Evolutionary conservation across 768 basidiomycete species (phyloP).

Genomic region (Gymnopilus dilepis): DNA sequence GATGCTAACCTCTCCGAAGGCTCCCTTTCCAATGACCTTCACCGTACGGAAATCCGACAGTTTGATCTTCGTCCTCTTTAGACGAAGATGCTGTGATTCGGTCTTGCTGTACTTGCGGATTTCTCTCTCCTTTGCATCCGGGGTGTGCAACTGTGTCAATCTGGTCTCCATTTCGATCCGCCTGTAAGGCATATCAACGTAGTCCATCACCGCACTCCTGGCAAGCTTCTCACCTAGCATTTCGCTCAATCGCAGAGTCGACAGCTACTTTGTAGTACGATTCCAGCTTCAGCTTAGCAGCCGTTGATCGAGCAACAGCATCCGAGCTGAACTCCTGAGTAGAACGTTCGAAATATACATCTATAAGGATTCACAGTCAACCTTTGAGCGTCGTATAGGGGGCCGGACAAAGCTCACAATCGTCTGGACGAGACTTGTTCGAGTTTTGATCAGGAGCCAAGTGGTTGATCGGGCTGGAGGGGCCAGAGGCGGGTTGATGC

Average conservation of each 20-base stretch:
- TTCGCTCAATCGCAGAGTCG: conserved; percentile 94
- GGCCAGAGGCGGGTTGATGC: conserved; percentile 45
- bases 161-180: conserved; percentile 90
- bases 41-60: conserved; percentile 93
- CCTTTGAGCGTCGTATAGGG: neutral
- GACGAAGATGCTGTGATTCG: conserved; percentile 89
- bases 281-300: conserved; percentile 95
- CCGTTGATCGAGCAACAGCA: conserved; percentile 87
- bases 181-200: conserved; percentile 42
- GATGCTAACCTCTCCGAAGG: conserved; percentile 87
- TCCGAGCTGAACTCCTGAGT: conserved; percentile 83
- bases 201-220: neutral
- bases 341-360: conserved; percentile 95
- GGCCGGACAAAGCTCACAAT: conserved; percentile 39
- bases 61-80: conserved; percentile 92
- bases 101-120: conserved; percentile 85
- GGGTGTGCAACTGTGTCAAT: conserved; percentile 73
- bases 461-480: conserved; percentile 42
- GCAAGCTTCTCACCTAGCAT: conserved; percentile 68
- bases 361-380: conserved; percentile 43
- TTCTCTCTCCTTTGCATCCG: conserved; percentile 89
- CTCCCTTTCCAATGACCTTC: conserved; percentile 98
- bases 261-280: conserved; percentile 99
- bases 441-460: conserved; percentile 41
- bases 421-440: conserved; percentile 47